phyloP scores from a whole-genome alignment of 306 rosid species.

The Clitoria ternatea region DNA sequence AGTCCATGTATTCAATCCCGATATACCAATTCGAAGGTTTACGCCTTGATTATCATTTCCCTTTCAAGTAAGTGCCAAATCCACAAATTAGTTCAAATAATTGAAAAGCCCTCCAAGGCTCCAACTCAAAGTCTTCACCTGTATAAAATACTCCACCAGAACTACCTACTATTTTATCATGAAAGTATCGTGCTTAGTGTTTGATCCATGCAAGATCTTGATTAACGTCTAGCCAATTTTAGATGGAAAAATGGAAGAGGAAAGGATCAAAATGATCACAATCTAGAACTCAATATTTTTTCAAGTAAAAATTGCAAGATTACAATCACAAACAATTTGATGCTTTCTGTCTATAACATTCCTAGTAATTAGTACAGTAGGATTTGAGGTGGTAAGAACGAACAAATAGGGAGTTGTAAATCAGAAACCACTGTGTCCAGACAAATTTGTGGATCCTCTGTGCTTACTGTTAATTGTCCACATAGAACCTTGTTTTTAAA shows the following conservation, averaged over 20 bases:
- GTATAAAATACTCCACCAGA: not conserved
- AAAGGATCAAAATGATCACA: not conserved
- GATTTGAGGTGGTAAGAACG: constrained; percentile 27
- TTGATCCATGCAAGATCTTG: not conserved
- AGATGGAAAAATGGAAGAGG: not conserved
- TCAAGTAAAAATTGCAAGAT: constrained; percentile 9
- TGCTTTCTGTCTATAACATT: constrained; percentile 14
- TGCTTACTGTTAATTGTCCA: constrained; percentile 21
- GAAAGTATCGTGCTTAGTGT: not conserved
- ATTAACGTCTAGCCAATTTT: not conserved
- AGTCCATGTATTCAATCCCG: too few species aligned
- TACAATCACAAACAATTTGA: constrained; percentile 18
- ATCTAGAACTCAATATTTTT: constrained; percentile 6
- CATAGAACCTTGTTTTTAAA: constrained; percentile 25
- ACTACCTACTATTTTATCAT: not conserved
- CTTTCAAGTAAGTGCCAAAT: too few species aligned
- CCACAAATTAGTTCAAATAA: not conserved
- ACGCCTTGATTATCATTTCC: too few species aligned
- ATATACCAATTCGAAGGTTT: too few species aligned
- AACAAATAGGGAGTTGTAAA: constrained; percentile 23
- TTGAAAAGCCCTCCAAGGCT: too few species aligned
- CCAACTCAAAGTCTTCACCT: not conserved
- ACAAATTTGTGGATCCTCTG: constrained; percentile 24
- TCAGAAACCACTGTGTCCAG: constrained; percentile 30
- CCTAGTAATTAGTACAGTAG: constrained; percentile 35